phyloP scores from a whole-genome alignment of 2,329 filamentous ascomycete genomes.

The Botryotinia narcissicola region DNA sequence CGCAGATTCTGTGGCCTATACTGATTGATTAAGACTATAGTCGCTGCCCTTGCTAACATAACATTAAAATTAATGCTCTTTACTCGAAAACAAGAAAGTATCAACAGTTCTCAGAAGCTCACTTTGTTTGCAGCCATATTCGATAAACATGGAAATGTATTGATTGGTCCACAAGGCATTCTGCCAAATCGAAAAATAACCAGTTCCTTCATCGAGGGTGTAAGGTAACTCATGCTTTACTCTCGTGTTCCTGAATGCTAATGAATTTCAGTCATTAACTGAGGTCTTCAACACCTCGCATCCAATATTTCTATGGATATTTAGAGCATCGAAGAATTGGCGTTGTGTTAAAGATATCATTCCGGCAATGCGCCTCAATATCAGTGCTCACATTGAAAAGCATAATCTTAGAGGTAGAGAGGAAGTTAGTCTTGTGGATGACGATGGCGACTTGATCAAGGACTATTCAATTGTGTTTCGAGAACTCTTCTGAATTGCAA shows the following conservation, averaged over 20 bases:
- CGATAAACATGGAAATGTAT: constrained; percentile 61
- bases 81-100: constrained; percentile 23
- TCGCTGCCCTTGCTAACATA: constrained; percentile 59
- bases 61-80: constrained; percentile 52
- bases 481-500: constrained; percentile 79
- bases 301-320: constrained; percentile 84
- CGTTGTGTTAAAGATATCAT: constrained; percentile 63
- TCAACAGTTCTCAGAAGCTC: constrained; percentile 50
- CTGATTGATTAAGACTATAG: constrained; percentile 50
- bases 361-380: constrained; percentile 67
- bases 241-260: background rate
- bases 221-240: constrained; percentile 35
- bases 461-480: constrained; percentile 76
- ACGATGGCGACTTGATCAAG: constrained; percentile 56
- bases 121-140: constrained; percentile 62
- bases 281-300: constrained; percentile 76
- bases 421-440: constrained; percentile 49
- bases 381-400: constrained; percentile 50
- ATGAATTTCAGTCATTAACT: constrained; percentile 51
- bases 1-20: background rate
- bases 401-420: constrained; percentile 39
- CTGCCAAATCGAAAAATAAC: constrained; percentile 76
- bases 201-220: constrained; percentile 68
- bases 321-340: constrained; percentile 79
- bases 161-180: constrained; percentile 68